Percentiles rank a stretch among this genome's conserved stretches.
Conservation (phyloP, 164 flowering plant genomes). For the Piper betle region DNA sequence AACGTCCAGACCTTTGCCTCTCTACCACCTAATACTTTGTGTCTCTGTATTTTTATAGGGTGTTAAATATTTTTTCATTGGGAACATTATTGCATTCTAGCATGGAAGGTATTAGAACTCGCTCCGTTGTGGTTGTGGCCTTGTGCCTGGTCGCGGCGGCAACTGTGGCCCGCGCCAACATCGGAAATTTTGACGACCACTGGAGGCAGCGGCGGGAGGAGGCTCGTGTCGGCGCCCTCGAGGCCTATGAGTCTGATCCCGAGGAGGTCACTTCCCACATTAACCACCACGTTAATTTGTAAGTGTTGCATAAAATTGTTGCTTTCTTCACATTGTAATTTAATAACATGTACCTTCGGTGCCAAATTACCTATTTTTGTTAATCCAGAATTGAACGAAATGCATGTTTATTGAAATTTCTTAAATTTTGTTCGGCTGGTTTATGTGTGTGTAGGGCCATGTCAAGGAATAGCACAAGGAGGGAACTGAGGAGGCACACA, state of each 20-base stretch:
- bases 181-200: constrained; percentile 4
- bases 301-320: not conserved
- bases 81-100: not conserved
- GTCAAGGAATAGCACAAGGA: constrained; percentile 38
- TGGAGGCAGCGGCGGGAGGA: constrained; percentile 4
- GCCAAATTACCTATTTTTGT: not conserved
- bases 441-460: constrained; percentile 13
- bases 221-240: constrained; percentile 1
- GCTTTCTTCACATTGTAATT: too few relatives aligned
- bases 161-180: not conserved
- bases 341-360: not conserved
- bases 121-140: not conserved
- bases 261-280: constrained; percentile 2
- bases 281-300: constrained; percentile 3
- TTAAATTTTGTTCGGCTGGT: not conserved
- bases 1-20: not conserved
- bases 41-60: not conserved
- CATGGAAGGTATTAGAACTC: not conserved
- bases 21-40: not conserved
- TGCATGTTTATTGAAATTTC: not conserved
- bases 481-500: constrained; percentile 11
- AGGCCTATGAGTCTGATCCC: constrained; percentile 7
- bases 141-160: not conserved
- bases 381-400: too few relatives aligned
- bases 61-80: not conserved